Evolutionary conservation across 148 eudicot species (phyloP), one percentile per base, ranked within the genome.

Genomic region (Nepenthes gracilis): DNA sequence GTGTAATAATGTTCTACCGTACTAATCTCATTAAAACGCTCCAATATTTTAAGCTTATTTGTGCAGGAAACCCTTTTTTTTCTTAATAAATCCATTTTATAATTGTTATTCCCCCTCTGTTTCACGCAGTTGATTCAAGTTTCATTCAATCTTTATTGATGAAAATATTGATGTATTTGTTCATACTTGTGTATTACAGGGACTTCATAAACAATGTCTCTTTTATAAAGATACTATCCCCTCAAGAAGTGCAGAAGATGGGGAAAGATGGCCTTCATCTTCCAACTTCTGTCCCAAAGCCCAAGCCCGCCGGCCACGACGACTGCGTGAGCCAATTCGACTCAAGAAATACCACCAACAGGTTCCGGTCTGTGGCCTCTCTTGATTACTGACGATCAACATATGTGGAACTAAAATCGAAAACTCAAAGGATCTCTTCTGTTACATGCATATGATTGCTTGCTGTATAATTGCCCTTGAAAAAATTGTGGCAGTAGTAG

Each of bases 311-410:
- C 6, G 11, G 48, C 48, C 11, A 11, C 11, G 48, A 45, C 1
- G 48, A 45, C 48, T 45, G 11, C 48, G 0, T 5, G 48, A 6
- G 48, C 48, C 48, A 45, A 45, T 11, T 0, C 48, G 11, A 11
- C 48, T 5, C 48, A 6, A 45, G 48, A 11, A 45, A 11, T 5
- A 11, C 6, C 48, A 45, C 8, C 48, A 45, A 45, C 48, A 11
- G 48, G 11, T 45, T 11, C 8, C 8, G 8, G 11, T 6, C 48
- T 45, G 8, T 45, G 48, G 48, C 48, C 8, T 45, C 11, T 45
- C 48, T 45, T 45, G 48, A 45, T 45, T 45, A 45, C 48, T 45
- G 72, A 82, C 11, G 53, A 10, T n/a, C 53, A n/a, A 6, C 10
- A 49, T 40, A 8, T 8, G 4, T 40, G 45, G 4, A 3, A 8